Base-by-base conservation (phyloP, 805 yeast genomes). In the Saccharomycopsis lassenensis region DNA sequence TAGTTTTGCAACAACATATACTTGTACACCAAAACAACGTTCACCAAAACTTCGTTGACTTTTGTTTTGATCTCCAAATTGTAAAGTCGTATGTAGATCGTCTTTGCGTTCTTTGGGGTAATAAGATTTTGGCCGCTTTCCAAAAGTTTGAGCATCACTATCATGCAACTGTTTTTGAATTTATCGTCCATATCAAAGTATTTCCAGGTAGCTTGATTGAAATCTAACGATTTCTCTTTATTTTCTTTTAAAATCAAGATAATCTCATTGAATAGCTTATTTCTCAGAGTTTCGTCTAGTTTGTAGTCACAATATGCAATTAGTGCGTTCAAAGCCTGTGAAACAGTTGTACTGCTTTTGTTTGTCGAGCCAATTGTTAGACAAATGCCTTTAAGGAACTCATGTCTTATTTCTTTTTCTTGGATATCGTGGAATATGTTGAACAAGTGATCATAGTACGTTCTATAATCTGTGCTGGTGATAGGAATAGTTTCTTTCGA, bases 291-390 rank as follows among this genome's bases (percentile, higher is more conserved):
- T 23, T 14, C n/a, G n/a, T 24, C 15, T 19, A 20, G 30, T 10
- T 11, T 26, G 2, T 33, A 37, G 15, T 54, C 48, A 40, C 57
- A 57, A 40, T 51, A 56, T 1, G 38, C 37, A 2, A 64, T 43
- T 36, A 71, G 67, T 2, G 57, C 34, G 16, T 54, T 55, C 14
- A 73, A 54, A 0, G 77, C 59, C 7, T 56, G 47, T 21, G 62
- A 61, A 1, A 74, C 59, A 11, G 68, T 59, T 1, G 51, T 40
- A 36, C 65, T 69, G 5, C 69, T 61, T 0, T 77, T 71, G 16
- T 71, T 66, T 26, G 60, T 45, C 0, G 82, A 76, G 4, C 84
- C 89, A 7, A 66, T 65, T 4, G 73, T 64, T 43, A 69, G 64
- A 0, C 61, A 48, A 32, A 63, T 59, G 0, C 85, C 85, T 46